Conservation (phyloP, 164 flowering plant species). For the Aristolochia fimbriata region DNA sequence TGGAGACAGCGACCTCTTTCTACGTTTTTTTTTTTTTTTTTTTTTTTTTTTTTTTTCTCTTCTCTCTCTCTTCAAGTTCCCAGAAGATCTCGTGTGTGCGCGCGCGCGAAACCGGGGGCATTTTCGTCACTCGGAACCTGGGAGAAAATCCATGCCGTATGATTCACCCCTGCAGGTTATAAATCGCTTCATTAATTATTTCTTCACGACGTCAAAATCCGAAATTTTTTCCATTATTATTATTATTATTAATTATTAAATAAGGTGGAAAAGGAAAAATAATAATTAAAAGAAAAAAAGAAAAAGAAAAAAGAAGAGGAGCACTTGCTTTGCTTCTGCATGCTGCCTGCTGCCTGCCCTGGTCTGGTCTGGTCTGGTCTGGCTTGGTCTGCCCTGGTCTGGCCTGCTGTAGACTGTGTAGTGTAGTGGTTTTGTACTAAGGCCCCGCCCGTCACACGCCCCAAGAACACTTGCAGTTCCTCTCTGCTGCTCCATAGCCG, state of each 20-base stretch:
- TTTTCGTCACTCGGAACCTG: no score
- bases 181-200: neutral
- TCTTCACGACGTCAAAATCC: neutral
- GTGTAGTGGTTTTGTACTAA: neutral
- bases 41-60: no score
- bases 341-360: no score
- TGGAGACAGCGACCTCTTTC: no score
- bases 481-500: constrained; percentile 2
- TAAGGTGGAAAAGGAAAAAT: neutral
- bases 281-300: neutral
- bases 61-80: no score
- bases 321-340: neutral
- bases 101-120: no score
- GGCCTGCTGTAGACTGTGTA: no score
- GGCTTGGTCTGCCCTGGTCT: no score
- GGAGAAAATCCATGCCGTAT: no score
- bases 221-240: neutral
- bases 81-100: no score
- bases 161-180: neutral
- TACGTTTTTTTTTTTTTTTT: no score
- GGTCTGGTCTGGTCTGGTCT: no score
- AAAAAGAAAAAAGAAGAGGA: neutral
- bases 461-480: neutral
- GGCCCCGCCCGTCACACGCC: neutral
- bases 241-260: neutral